Conservation (phyloP, 495 filamentous ascomycete species). For the Glutinoglossum americanum region DNA sequence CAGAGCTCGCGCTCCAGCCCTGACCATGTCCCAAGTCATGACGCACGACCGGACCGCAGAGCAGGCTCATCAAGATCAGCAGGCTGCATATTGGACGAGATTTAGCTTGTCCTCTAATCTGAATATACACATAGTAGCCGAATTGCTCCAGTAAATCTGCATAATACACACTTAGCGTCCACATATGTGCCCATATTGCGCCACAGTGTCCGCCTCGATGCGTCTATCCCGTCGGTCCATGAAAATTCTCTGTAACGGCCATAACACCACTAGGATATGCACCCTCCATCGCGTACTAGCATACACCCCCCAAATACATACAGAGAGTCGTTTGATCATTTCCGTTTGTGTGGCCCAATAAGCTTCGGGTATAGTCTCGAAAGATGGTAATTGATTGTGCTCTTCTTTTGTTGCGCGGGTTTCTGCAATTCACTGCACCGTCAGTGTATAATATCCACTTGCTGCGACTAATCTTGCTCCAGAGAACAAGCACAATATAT, state of each 20-base stretch:
- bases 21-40: too few species aligned
- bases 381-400: slow-evolving; percentile 89
- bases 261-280: not conserved
- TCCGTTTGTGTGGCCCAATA: slow-evolving; percentile 48
- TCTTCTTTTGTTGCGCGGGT: slow-evolving; percentile 43
- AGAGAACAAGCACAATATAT: too few species aligned
- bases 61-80: not conserved
- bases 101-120: not conserved
- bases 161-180: not conserved
- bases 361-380: slow-evolving; percentile 70
- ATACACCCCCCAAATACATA: not conserved
- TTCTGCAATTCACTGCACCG: slow-evolving; percentile 22
- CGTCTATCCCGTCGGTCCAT: not conserved
- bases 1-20: too few species aligned
- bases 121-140: not conserved
- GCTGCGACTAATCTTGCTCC: not conserved
- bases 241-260: not conserved
- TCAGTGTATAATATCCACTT: not conserved
- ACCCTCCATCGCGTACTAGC: not conserved
- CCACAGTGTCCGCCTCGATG: not conserved
- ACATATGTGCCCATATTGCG: not conserved
- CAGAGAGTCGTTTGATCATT: slow-evolving; percentile 7
- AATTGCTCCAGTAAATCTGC: not conserved
- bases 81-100: not conserved
- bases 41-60: too few species aligned